Conservation (phyloP, 768 basidiomycete species). For the Mycena maculata region DNA sequence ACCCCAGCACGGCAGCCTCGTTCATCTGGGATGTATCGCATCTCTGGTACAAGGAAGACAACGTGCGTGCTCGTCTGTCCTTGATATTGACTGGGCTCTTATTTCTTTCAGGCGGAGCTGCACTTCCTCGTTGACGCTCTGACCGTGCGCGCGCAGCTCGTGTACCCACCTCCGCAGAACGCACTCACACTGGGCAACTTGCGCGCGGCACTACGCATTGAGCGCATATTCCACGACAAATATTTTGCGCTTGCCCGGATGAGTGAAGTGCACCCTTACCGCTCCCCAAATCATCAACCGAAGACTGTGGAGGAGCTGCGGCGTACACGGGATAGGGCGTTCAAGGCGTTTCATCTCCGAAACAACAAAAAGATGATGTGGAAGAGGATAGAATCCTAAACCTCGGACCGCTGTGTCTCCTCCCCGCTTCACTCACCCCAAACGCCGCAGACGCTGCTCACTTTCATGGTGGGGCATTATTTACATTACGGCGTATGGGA, state of each 20-base stretch:
- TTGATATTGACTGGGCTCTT: background rate
- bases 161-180: constrained; percentile 18
- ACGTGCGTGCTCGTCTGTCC: background rate
- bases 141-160: constrained; percentile 28
- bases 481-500: no score
- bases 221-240: constrained; percentile 19
- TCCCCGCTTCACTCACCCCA: no score
- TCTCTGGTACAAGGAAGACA: constrained; percentile 25
- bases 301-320: constrained; percentile 16
- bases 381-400: background rate
- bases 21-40: constrained; percentile 18
- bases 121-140: constrained; percentile 28
- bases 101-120: constrained; percentile 20
- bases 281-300: constrained; percentile 11
- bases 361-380: constrained; percentile 24
- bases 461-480: no score
- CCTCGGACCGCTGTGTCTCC: no score
- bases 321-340: constrained; percentile 9
- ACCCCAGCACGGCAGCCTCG: background rate
- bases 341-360: constrained; percentile 15
- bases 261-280: constrained; percentile 27
- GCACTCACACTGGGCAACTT: constrained; percentile 20
- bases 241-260: constrained; percentile 10
- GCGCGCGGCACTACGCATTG: constrained; percentile 21
- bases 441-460: no score